Conservation (phyloP, 768 basidiomycete species). For the Suillus clintonianus region DNA sequence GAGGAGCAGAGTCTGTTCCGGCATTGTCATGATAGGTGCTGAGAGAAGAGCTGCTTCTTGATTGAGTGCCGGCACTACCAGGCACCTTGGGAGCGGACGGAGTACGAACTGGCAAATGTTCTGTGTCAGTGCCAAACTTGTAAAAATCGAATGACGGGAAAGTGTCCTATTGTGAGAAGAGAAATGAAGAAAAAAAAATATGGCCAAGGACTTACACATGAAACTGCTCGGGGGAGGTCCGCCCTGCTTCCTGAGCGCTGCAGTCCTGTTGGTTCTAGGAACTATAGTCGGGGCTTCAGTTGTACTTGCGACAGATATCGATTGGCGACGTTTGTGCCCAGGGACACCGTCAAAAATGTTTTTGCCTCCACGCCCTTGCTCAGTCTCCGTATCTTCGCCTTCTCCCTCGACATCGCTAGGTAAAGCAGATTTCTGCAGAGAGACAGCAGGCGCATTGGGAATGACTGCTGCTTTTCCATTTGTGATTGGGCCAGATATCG, state of each 20-base stretch:
- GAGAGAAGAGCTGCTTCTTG: conserved; percentile 45
- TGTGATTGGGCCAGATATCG: conserved; percentile 24
- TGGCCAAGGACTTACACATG: conserved; percentile 54
- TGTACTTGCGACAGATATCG: conserved; percentile 65
- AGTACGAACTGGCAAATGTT: conserved; percentile 43
- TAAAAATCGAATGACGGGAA: conserved; percentile 1
- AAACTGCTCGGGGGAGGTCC: conserved; percentile 64
- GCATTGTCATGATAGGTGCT: conserved; percentile 26
- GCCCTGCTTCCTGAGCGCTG: conserved; percentile 45
- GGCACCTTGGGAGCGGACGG: conserved; percentile 44
- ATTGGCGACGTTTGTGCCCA: conserved; percentile 80
- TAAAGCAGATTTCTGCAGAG: conserved; percentile 7
- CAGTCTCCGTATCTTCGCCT: conserved; percentile 29
- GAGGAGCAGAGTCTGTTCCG: conserved; percentile 5
- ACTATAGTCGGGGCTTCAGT: conserved; percentile 39
- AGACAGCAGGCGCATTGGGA: conserved; percentile 10
- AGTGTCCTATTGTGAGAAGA: no score
- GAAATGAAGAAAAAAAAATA: background rate
- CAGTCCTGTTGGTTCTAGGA: conserved; percentile 47
- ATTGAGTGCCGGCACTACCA: conserved; percentile 33
- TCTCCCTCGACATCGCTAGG: conserved; percentile 22
- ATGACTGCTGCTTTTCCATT: conserved; percentile 22
- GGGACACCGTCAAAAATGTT: conserved; percentile 77
- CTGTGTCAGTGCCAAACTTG: background rate
- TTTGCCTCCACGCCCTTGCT: conserved; percentile 30